Percentiles rank a stretch among this genome's conserved stretches.
Conservation (phyloP, 2,329 filamentous ascomycete genomes). For the Aquanectria penicillioides region DNA sequence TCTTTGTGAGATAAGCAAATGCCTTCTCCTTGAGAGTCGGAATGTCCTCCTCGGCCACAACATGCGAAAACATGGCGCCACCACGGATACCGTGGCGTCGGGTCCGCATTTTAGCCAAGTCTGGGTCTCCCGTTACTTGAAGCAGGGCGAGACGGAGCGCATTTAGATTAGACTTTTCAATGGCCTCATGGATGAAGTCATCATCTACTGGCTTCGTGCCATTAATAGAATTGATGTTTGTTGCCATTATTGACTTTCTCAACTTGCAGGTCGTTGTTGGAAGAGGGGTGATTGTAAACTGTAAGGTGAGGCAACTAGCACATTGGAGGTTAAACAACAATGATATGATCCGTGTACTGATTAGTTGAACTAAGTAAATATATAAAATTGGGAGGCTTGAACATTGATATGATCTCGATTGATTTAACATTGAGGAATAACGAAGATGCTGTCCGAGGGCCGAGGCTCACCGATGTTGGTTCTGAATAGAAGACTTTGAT, state of each 20-base stretch:
- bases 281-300: no score
- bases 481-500: background rate
- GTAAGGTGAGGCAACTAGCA: no score
- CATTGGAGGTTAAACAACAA: no score
- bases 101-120: conserved; percentile 9
- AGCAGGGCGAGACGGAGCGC: conserved; percentile 6
- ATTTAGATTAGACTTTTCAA: conserved; percentile 7
- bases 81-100: conserved; percentile 2
- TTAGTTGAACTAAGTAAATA: no score
- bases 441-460: conserved; percentile 2
- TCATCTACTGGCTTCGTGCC: background rate
- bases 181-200: conserved; percentile 4
- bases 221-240: background rate
- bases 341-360: no score
- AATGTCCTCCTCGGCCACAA: background rate
- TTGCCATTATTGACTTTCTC: background rate
- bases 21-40: conserved; percentile 7
- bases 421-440: no score
- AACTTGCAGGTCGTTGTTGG: no score
- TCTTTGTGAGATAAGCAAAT: background rate
- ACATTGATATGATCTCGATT: no score
- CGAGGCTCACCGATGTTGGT: background rate
- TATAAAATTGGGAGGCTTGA: no score
- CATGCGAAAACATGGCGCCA: conserved; percentile 11
- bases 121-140: conserved; percentile 2